Evolutionary conservation across 139 green algal genomes (phyloP), one percentile per base, ranked within the genome.

Genomic region (Micromonas pusilla): DNA sequence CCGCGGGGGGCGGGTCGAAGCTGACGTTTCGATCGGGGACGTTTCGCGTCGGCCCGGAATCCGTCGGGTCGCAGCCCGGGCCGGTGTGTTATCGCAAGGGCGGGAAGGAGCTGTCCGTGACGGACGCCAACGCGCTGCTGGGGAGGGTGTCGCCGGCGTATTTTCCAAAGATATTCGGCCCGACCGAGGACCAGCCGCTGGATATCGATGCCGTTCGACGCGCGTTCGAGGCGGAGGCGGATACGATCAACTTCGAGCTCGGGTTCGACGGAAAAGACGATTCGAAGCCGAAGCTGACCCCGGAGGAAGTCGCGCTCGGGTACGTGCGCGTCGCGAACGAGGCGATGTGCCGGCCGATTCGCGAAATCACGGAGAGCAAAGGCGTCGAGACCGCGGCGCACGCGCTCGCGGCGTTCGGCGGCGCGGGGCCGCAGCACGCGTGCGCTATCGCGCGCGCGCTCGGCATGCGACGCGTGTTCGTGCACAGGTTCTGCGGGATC

Each of bases 321-420:
- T 98, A 96, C 71, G 73, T 98, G 20, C 45, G 73, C 1, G 94
- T 98, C 37, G 94, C 94, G n/a, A 98, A 98, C 72, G 94, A 98
- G 85, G 86, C 93, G 13, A 98, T 98, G 94, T 97, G 92, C 83
- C 85, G 94, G 1, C 93, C 94, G 52, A 97, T 98, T 67, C 79
- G 94, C 16, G 89, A 92, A 23, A 85, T 96, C 0, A 97, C 94
- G 0, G 91, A 97, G 75, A 93, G 93, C 86, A 90, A 89, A 83
- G 94, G 94, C 2, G 93, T 96, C 80, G 93, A 98, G 77, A 89
- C 90, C 13, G 85, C 89, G 16, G 72, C 82, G 23, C 94, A 98
- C 73, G 87, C 95, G 54, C 88, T 98, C 20, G 89, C 93, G 6
- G 96, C 89, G 77, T 98, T 98, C 81, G 94, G 94, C 0, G 94